These are phyloP conservation scores for Penicillium sp. DNA, from an alignment of 2,329 filamentous ascomycete genomes.

Conservation along the genomic window DNA sequence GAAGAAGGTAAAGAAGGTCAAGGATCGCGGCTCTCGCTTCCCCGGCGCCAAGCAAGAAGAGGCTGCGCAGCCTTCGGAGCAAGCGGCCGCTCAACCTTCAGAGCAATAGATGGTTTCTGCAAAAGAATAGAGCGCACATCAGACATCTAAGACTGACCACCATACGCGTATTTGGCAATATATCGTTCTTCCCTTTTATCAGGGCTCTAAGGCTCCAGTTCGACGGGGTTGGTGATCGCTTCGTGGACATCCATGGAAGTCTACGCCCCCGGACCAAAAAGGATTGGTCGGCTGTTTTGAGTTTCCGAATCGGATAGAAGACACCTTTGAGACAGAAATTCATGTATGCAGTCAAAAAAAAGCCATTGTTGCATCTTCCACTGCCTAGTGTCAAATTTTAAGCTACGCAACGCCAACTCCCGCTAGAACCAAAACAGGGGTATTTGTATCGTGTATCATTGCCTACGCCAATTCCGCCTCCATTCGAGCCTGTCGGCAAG, in stretches of 20 bases:
- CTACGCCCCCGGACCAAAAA: background rate
- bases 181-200: background rate
- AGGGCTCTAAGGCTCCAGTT: background rate
- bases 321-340: background rate
- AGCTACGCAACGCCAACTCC: background rate
- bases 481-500: constrained; percentile 75
- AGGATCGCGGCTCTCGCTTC: constrained; percentile 70
- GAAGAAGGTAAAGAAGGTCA: constrained; percentile 73
- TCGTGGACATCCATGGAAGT: background rate
- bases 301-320: background rate
- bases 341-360: background rate
- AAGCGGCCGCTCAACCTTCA: background rate
- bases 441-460: constrained; percentile 5
- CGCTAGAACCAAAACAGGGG: constrained; percentile 1
- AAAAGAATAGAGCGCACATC: background rate
- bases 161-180: background rate
- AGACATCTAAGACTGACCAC: background rate
- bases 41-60: constrained; percentile 16
- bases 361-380: background rate
- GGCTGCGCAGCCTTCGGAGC: background rate
- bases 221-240: background rate
- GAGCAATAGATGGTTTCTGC: background rate
- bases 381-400: background rate
- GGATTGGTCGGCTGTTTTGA: background rate
- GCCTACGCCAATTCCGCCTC: constrained; percentile 25